Conservation (phyloP, 176 grass and related monocot genomes). For the Ensete glaucum region DNA sequence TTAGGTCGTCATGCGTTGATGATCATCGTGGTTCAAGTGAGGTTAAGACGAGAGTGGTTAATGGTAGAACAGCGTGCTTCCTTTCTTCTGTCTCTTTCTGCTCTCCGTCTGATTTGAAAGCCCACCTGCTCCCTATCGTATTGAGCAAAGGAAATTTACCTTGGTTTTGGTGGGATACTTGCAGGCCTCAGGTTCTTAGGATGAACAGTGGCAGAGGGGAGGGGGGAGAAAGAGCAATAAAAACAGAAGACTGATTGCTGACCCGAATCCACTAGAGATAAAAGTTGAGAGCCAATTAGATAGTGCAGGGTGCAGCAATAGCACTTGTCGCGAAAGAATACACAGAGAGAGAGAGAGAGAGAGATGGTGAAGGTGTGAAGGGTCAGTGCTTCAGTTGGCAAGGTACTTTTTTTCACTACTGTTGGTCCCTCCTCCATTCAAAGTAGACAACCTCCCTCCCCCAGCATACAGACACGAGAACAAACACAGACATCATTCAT, state of each 20-base stretch:
- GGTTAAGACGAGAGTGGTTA: background rate
- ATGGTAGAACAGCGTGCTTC: too few relatives aligned
- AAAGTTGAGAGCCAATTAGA: slow-evolving; percentile 10
- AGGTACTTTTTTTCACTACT: slow-evolving; percentile 9
- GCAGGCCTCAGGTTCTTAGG: too few relatives aligned
- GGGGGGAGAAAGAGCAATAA: background rate
- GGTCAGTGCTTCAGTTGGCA: slow-evolving; percentile 3
- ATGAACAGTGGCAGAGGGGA: background rate
- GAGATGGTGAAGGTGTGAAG: background rate
- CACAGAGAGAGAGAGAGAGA: too few relatives aligned
- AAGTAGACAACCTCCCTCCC: slow-evolving; percentile 5
- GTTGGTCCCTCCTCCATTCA: slow-evolving; percentile 21
- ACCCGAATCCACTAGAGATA: slow-evolving; percentile 7
- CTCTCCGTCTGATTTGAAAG: too few relatives aligned
- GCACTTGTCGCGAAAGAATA: background rate
- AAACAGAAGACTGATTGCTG: slow-evolving; percentile 2
- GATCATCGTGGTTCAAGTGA: background rate
- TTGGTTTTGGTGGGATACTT: too few relatives aligned
- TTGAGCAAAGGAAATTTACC: too few relatives aligned
- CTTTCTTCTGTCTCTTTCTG: too few relatives aligned
- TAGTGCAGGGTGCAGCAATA: slow-evolving; percentile 12
- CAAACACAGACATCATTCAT: slow-evolving; percentile 17
- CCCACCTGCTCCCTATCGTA: too few relatives aligned
- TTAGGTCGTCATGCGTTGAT: background rate
- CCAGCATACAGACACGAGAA: background rate